A percentile compares a stretch with the other conserved stretches of the same genome.
Conservation (phyloP, 2,329 filamentous ascomycete genomes). For the Coniosporium tulheliwenetii region DNA sequence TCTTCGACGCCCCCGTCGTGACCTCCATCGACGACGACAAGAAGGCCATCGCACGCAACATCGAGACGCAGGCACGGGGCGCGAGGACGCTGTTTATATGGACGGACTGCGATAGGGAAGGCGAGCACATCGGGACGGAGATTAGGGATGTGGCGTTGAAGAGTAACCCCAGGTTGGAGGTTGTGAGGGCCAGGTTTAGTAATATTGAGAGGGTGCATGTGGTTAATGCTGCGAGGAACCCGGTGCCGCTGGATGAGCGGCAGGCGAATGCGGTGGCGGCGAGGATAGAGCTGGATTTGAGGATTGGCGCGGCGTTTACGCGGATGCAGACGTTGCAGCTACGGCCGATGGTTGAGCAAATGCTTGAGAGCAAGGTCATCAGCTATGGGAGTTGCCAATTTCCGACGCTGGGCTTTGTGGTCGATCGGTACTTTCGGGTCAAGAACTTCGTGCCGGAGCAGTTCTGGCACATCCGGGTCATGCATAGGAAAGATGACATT, state of each 20-base stretch:
- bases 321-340: constrained; percentile 70
- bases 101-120: constrained; percentile 97
- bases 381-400: constrained; percentile 94
- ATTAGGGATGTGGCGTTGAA: constrained; percentile 67
- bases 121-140: constrained; percentile 88
- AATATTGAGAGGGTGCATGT: constrained; percentile 95
- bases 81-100: constrained; percentile 78
- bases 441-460: constrained; percentile 83
- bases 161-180: constrained; percentile 56
- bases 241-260: constrained; percentile 64
- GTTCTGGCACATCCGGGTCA: constrained; percentile 86
- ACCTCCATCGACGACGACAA: constrained; percentile 59
- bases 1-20: constrained; percentile 70
- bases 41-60: constrained; percentile 68
- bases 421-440: constrained; percentile 88
- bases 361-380: constrained; percentile 47
- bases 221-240: constrained; percentile 61
- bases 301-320: constrained; percentile 87
- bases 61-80: constrained; percentile 59
- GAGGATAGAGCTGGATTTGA: constrained; percentile 80
- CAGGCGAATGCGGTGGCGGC: constrained; percentile 80
- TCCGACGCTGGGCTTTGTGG: constrained; percentile 89
- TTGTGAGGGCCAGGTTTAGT: constrained; percentile 83
- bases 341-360: constrained; percentile 51
- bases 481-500: constrained; percentile 60